phyloP scores from a whole-genome alignment of 768 basidiomycete species.

The Boletellus ananiceps region DNA sequence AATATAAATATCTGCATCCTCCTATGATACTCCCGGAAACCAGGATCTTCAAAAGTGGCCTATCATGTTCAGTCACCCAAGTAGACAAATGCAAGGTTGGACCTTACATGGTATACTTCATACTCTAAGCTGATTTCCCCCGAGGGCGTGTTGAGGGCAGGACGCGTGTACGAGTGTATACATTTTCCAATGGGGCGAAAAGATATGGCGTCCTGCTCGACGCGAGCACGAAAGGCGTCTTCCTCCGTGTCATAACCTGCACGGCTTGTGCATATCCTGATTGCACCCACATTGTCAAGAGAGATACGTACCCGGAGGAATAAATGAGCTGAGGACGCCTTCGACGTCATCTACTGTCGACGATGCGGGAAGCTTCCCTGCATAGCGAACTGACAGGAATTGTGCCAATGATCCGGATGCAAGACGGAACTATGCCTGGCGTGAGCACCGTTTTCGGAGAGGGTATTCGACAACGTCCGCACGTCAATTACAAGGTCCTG shows the following conservation, averaged over 20 bases:
- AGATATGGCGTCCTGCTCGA: constrained; percentile 69
- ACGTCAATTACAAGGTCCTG: constrained; percentile 81
- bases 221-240: constrained; percentile 58
- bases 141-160: constrained; percentile 39
- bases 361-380: constrained; percentile 58
- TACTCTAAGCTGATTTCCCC: constrained; percentile 62
- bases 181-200: constrained; percentile 78
- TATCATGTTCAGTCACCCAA: constrained; percentile 29
- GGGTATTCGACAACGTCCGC: constrained; percentile 23
- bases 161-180: constrained; percentile 74
- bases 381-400: constrained; percentile 65
- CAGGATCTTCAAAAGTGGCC: constrained; percentile 81
- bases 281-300: background rate
- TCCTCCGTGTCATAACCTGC: constrained; percentile 70
- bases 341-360: constrained; percentile 86
- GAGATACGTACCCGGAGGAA: constrained; percentile 56
- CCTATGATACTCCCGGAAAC: constrained; percentile 87
- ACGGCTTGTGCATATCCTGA: background rate
- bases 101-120: constrained; percentile 86
- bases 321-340: constrained; percentile 66
- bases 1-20: constrained; percentile 93
- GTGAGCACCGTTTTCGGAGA: constrained; percentile 1
- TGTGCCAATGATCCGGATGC: constrained; percentile 83
- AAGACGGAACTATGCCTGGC: constrained; percentile 59
- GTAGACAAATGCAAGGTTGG: background rate